Conservation (phyloP, 192 early-diverging fungal genomes). For the Podila clonocystis region DNA sequence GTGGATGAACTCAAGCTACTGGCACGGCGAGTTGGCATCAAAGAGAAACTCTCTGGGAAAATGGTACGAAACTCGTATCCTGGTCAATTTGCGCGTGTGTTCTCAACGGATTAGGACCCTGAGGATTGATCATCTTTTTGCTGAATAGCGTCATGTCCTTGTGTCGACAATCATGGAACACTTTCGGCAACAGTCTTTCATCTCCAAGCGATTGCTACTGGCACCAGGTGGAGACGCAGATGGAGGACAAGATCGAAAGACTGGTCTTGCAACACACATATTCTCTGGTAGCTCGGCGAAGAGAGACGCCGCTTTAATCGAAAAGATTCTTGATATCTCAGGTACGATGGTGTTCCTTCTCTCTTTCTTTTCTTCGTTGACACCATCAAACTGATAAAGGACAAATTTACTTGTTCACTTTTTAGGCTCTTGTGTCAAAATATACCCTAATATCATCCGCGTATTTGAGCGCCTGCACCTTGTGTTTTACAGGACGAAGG, state of each 20-base stretch:
- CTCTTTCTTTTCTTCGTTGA: not conserved
- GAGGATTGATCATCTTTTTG: not conserved
- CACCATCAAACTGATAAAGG: no score
- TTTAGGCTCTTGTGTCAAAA: slow-evolving; percentile 54
- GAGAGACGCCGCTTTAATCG: slow-evolving; percentile 29
- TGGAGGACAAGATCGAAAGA: slow-evolving; percentile 16
- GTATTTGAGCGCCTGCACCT: slow-evolving; percentile 56
- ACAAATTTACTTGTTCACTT: not conserved
- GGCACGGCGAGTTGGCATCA: slow-evolving; percentile 16
- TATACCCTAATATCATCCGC: slow-evolving; percentile 29
- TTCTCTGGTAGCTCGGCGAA: slow-evolving; percentile 36
- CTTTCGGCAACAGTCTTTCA: slow-evolving; percentile 45
- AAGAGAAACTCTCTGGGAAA: slow-evolving; percentile 27
- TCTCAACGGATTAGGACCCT: not conserved
- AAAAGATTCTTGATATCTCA: slow-evolving; percentile 36
- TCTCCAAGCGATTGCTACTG: slow-evolving; percentile 33
- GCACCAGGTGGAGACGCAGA: slow-evolving; percentile 21
- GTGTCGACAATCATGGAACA: slow-evolving; percentile 27
- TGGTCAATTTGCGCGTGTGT: not conserved
- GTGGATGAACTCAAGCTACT: slow-evolving; percentile 49
- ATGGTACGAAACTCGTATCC: slow-evolving; percentile 8
- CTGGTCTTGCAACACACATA: slow-evolving; percentile 28
- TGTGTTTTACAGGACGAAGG: slow-evolving; percentile 49
- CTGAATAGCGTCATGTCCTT: slow-evolving; percentile 16
- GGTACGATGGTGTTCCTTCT: slow-evolving; percentile 11